Evolutionary conservation across 306 rosid species (phyloP).

Genomic region (Prunus persica): Prunus_persica_NCBIv2 NC_034014.1:18213001-18213500

Average conservation of each 20-base stretch:
- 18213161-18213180: neutral
- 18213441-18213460: slow-evolving; percentile 9
- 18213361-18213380: slow-evolving; percentile 41
- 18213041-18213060: neutral
- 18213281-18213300: neutral
- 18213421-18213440: slow-evolving; percentile 10
- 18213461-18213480: neutral
- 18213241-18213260: slow-evolving; percentile 40
- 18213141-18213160: slow-evolving; percentile 22
- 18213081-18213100: slow-evolving; percentile 3
- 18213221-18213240: slow-evolving; percentile 21
- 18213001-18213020: neutral
- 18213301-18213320: slow-evolving; percentile 20
- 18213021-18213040: too few relatives aligned
- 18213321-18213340: slow-evolving; percentile 32
- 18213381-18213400: slow-evolving; percentile 12
- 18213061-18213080: neutral
- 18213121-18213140: slow-evolving; percentile 19
- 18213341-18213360: slow-evolving; percentile 38
- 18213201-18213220: slow-evolving; percentile 36
- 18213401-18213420: slow-evolving; percentile 16
- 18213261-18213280: slow-evolving; percentile 14
- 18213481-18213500: neutral
- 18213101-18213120: slow-evolving; percentile 6
- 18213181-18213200: neutral